Evolutionary conservation across 2,329 filamentous ascomycete genomes (phyloP), one percentile per base, ranked within the genome.

Genomic region (Zasmidium cellare): DNA sequence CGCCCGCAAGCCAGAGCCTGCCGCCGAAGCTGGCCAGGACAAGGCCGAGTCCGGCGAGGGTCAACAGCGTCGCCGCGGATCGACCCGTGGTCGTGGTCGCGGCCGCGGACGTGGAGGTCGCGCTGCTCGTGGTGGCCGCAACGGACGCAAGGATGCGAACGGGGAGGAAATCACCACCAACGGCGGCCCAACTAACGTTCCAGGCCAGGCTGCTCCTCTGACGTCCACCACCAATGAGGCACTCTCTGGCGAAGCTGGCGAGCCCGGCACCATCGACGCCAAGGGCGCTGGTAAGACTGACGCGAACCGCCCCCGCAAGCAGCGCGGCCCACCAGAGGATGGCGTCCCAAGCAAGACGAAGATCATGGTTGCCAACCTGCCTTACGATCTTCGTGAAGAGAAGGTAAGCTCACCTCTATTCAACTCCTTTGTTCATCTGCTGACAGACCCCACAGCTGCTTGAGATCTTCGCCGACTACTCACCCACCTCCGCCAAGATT

Each of bases 281-380:
- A 67, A 63, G 55, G 78, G 79, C 73, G 64, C 69, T 58, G 71
- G 74, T 65, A 75, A 75, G 71, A 71, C 78, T 64, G 80, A 79
- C 69, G 78, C 77, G 67, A 79, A 76, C 61, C 82, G 82, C 70
- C 79, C 83, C 69, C 85, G 84, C 76, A 87, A 86, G 80, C 86
- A 97, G 86, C 92, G 94, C 77, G 94, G 94, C 64, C 94, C 94
- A 66, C 94, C 94, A 60, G 93, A 96, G 78, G 93, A 99, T 76
- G 94, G 94, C 69, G 91, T 99, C 73, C 89, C 94, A 67, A 97
- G 93, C 79, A 97, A 97, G 88, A 97, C 90, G 79, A 99, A 99
- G 89, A 91, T 99, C 80, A 99, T 99, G 94, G 94, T 99, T 73
- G 94, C 94, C 74, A 99, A 99, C 84, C 87, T 99, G 64, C 94